Base-by-base conservation (phyloP, 2,329 filamentous ascomycete genomes). In the Neonectria ditissima region DNA sequence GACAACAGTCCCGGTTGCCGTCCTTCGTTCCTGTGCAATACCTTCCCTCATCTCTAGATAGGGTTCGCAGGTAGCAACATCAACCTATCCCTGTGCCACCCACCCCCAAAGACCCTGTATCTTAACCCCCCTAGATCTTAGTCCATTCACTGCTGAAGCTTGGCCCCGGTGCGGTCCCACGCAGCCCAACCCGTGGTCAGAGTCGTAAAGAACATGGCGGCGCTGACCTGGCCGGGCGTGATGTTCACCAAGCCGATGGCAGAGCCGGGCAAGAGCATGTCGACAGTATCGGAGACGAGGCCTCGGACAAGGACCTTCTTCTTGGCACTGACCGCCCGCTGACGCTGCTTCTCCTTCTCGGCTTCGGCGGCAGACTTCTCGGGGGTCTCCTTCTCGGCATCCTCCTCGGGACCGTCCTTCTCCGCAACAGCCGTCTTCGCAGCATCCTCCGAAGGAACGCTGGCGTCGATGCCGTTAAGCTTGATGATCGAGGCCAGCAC, bases 201-300 rank as follows among this genome's bases (percentile, higher is more conserved):
- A 1, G 90, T 91, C 54, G 89, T 89, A 22, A 86, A 71, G 20
- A 90, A 77, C 84, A 89, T 90, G 9, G 84, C 83, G 13, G 84
- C 59, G 1, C 87, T 89, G 1, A 92, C 84, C 1, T 82, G 78
- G 3, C 86, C 81, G 0, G 82, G 77, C 10, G 83, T 79, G 1
- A 84, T 79, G 0, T 81, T 75, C 26, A 90, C 77, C 89, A 89
- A 92, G 0, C 88, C 88, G 14, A 92, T 77, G 1, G 85, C 79
- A 6, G 80, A 79, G 0, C 86, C 86, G 0, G 91, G 91, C 32
- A 92, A 80, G 4, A 89, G 72, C 50, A 92, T 74, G 74, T 93
- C 91, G 54, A 91, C 82, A 7, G 78, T 68, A 71, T 92, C 88
- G 1, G 87, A 82, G 1, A 88, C 63, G 6, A 90, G 74, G 53